Evolutionary conservation across 106 monocot species (phyloP).

Genomic region (Acanthochlamys bracteata): DNA sequence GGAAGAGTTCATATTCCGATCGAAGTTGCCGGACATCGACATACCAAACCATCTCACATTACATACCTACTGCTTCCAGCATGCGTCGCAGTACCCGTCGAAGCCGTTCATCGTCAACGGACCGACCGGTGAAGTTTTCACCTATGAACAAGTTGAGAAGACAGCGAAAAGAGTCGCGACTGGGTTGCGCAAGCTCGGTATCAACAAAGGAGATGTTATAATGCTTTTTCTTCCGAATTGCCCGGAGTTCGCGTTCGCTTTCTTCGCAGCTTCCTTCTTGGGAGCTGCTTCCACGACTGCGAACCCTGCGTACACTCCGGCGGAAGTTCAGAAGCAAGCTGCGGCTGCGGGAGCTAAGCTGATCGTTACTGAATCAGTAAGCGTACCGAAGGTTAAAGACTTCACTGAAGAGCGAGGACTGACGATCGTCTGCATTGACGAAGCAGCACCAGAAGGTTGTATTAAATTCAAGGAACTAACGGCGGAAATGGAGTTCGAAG

Average conservation of each 20-base stretch:
- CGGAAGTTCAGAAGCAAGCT: constrained; percentile 67
- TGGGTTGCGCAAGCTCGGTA: constrained; percentile 39
- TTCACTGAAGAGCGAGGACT: constrained; percentile 21
- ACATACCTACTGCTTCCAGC: constrained; percentile 78
- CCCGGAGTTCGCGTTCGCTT: constrained; percentile 62
- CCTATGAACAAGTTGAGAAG: constrained; percentile 54
- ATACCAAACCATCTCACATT: constrained; percentile 62
- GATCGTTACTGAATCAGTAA: constrained; percentile 51
- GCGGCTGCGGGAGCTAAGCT: constrained; percentile 29
- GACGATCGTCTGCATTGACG: constrained; percentile 36
- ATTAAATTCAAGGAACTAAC: constrained; percentile 41
- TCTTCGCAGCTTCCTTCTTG: constrained; percentile 62
- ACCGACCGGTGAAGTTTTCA: constrained; percentile 27
- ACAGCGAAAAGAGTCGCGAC: constrained; percentile 39
- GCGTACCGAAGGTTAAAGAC: constrained; percentile 42
- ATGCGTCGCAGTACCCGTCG: constrained; percentile 24
- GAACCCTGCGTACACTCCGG: constrained; percentile 69
- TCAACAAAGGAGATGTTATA: constrained; percentile 47
- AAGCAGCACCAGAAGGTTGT: constrained; percentile 24
- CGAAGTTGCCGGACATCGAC: constrained; percentile 78
- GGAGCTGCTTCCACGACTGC: constrained; percentile 74
- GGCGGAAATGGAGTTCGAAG: constrained; percentile 29
- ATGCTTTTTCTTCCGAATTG: constrained; percentile 76
- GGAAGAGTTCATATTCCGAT: constrained; percentile 55
- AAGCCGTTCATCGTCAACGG: constrained; percentile 72